Conservation (phyloP, 1,139 yeast species). For the Candida anutae region DNA sequence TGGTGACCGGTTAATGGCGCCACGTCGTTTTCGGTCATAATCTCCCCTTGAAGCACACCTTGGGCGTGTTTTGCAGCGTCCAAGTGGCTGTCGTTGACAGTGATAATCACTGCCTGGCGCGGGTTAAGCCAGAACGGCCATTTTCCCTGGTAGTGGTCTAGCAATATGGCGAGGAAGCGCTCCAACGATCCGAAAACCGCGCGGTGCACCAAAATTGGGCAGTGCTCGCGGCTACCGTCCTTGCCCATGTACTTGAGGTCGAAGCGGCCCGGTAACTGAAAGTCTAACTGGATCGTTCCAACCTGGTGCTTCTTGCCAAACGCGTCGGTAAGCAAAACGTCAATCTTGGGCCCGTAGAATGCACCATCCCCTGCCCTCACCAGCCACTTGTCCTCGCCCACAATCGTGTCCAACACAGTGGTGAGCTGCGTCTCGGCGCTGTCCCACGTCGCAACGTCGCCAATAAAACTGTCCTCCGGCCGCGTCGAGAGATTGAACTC, state of each 20-base stretch:
- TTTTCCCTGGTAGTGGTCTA: slow-evolving; percentile 86
- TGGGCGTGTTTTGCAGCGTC: slow-evolving; percentile 48
- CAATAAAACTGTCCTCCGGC: slow-evolving; percentile 77
- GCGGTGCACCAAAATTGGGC: slow-evolving; percentile 89
- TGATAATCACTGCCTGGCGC: slow-evolving; percentile 83
- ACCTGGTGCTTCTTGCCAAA: slow-evolving; percentile 83
- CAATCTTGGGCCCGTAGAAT: slow-evolving; percentile 95
- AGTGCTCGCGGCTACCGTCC: slow-evolving; percentile 41
- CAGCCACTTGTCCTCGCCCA: slow-evolving; percentile 56
- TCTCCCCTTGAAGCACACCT: slow-evolving; percentile 43
- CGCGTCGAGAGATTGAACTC: slow-evolving; percentile 79
- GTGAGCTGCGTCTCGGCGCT: slow-evolving; percentile 71
- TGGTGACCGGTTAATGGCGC: slow-evolving; percentile 54
- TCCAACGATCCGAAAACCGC: slow-evolving; percentile 95
- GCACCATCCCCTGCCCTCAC: slow-evolving; percentile 94
- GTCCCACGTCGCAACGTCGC: slow-evolving; percentile 78
- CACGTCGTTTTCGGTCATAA: slow-evolving; percentile 19
- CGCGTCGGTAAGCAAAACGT: slow-evolving; percentile 78
- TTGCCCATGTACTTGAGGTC: slow-evolving; percentile 56
- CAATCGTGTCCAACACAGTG: slow-evolving; percentile 50
- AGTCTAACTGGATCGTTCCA: slow-evolving; percentile 92
- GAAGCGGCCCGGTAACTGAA: slow-evolving; percentile 86
- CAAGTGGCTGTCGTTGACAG: slow-evolving; percentile 57
- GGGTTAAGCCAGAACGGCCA: slow-evolving; percentile 99
- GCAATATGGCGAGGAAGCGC: slow-evolving; percentile 80